Evolutionary conservation across 495 filamentous ascomycete genomes (phyloP).

Genomic region (Aspergillus sclerotioniger): DNA sequence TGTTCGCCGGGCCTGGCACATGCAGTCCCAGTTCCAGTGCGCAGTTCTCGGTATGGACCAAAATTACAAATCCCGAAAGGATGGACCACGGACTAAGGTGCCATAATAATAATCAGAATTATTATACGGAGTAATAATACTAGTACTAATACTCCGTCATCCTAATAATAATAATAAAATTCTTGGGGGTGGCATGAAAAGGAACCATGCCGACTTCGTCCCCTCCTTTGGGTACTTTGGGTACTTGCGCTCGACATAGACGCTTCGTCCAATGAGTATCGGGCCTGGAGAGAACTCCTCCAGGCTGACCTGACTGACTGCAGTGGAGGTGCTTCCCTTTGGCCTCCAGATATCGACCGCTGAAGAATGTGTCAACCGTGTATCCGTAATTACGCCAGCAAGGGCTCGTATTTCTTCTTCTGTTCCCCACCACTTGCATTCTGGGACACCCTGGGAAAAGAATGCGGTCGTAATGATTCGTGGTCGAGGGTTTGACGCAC

Average conservation of each 20-base stretch:
- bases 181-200: no score
- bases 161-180: no score
- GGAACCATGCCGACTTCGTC: not conserved
- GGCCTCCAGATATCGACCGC: not conserved
- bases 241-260: not conserved
- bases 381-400: constrained; percentile 3
- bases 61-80: not conserved
- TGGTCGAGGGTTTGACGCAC: not conserved
- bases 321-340: not conserved
- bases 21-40: not conserved
- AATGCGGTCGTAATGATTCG: not conserved
- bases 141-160: not conserved
- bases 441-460: not conserved
- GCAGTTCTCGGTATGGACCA: not conserved
- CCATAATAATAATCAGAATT: not conserved
- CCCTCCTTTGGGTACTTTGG: not conserved
- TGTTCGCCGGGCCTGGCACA: not conserved
- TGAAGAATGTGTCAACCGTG: constrained; percentile 7
- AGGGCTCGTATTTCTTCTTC: constrained; percentile 6
- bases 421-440: not conserved
- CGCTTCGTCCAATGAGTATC: not conserved
- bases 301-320: not conserved
- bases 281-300: not conserved
- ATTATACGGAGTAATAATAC: not conserved
- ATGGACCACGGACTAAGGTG: no score